A percentile compares a stretch with the other conserved stretches of the same genome.
Conservation (phyloP, 192 early-diverging fungal genomes). For the Coemansia guatemalensis region DNA sequence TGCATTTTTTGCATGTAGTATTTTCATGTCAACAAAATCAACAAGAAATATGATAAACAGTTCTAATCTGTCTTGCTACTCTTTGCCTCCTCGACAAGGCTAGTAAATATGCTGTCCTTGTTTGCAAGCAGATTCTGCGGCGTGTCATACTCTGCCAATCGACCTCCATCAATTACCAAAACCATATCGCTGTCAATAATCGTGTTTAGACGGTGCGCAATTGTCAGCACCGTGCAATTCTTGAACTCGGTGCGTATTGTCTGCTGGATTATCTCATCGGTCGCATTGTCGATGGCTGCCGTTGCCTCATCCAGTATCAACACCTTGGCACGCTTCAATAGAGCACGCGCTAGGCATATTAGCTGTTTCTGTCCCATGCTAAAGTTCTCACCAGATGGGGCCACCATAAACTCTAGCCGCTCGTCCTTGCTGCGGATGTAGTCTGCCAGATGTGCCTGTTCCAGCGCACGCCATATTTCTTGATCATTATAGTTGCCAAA, state of each 20-base stretch:
- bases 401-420: slow-evolving; percentile 65
- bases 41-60: too few relatives aligned
- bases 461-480: slow-evolving; percentile 66
- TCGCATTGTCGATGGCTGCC: too few relatives aligned
- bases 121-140: slow-evolving; percentile 59
- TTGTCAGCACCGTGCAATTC: slow-evolving; percentile 75
- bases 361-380: slow-evolving; percentile 82
- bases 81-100: too few relatives aligned
- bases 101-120: slow-evolving; percentile 10
- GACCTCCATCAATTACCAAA: slow-evolving; percentile 72
- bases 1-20: too few relatives aligned
- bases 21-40: too few relatives aligned
- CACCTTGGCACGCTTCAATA: slow-evolving; percentile 68
- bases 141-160: slow-evolving; percentile 68
- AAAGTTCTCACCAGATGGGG: slow-evolving; percentile 58
- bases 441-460: slow-evolving; percentile 66
- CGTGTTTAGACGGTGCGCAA: slow-evolving; percentile 83
- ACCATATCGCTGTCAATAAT: slow-evolving; percentile 73
- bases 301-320: slow-evolving; percentile 89
- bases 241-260: slow-evolving; percentile 72
- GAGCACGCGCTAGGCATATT: slow-evolving; percentile 63
- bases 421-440: slow-evolving; percentile 62
- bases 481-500: slow-evolving; percentile 73
- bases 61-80: too few relatives aligned
- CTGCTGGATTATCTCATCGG: slow-evolving; percentile 70